Conservation (phyloP, 176 grass and related monocot species). For the Hordeum marinum region DNA sequence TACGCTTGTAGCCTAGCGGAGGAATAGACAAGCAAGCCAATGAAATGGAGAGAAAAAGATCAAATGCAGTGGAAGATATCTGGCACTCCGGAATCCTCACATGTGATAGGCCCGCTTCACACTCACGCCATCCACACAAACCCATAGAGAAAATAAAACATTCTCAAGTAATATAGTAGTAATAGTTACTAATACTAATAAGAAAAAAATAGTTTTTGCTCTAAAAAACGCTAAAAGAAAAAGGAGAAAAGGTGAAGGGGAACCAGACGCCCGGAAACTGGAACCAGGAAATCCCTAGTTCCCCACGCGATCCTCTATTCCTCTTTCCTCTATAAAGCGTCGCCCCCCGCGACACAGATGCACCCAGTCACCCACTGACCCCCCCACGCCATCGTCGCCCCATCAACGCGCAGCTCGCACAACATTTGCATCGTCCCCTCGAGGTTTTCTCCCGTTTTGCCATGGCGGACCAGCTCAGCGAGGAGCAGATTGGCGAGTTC, state of each 20-base stretch:
- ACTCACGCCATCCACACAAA: not conserved
- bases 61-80: not conserved
- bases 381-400: not conserved
- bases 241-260: not conserved
- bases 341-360: not conserved
- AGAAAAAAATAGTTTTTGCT: too few species aligned
- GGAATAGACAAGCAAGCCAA: not conserved
- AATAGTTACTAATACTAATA: not conserved
- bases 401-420: not conserved
- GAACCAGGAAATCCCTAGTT: not conserved
- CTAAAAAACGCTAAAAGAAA: not conserved
- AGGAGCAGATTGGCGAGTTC: slow-evolving; percentile 74
- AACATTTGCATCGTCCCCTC: not conserved
- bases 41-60: not conserved
- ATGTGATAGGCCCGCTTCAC: not conserved
- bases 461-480: slow-evolving; percentile 65
- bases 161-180: not conserved
- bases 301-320: not conserved
- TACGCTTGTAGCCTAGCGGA: not conserved
- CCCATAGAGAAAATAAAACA: not conserved
- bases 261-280: slow-evolving; percentile 10
- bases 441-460: not conserved
- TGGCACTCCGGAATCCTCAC: not conserved
- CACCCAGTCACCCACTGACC: not conserved
- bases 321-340: not conserved